Evolutionary conservation across 208 protist genomes (phyloP).

Genomic region (Naegleria lovaniensis): DNA sequence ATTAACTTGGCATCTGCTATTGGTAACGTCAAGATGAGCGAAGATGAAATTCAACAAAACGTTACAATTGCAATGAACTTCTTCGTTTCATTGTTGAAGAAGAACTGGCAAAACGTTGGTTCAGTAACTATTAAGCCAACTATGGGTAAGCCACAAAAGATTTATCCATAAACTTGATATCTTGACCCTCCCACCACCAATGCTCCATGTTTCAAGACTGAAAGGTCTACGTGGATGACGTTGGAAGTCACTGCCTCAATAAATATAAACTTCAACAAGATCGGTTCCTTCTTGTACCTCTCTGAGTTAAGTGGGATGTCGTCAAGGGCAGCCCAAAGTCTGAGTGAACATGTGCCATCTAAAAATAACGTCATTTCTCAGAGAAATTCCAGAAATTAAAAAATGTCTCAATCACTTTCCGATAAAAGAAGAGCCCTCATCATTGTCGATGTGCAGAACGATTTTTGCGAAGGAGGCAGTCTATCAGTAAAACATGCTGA

Average conservation of each 20-base stretch:
- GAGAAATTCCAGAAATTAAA: too few relatives aligned
- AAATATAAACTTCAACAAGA: not conserved
- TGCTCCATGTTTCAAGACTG: not conserved
- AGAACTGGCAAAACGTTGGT: conserved; percentile 99
- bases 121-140: conserved; percentile 97
- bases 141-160: conserved; percentile 93
- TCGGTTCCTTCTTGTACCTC: too few relatives aligned
- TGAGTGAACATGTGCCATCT: too few relatives aligned
- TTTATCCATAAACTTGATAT: conserved; percentile 81
- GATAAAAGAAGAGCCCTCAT: conserved; percentile 40
- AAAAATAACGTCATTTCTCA: too few relatives aligned
- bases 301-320: too few relatives aligned
- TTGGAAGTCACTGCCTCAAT: not conserved
- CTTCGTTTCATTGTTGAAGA: conserved; percentile 99
- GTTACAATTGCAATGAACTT: conserved; percentile 95
- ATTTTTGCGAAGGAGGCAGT: conserved; percentile 51
- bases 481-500: conserved; percentile 28
- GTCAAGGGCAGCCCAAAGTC: too few relatives aligned
- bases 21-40: conserved; percentile 89
- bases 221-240: not conserved
- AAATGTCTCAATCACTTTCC: too few relatives aligned
- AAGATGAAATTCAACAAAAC: conserved; percentile 91
- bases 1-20: conserved; percentile 94
- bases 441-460: conserved; percentile 59
- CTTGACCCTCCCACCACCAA: not conserved